These are phyloP conservation scores for Uronychia binucleata DNA, from an alignment of 73 alveolate genomes.

Conservation along the genomic window DNA sequence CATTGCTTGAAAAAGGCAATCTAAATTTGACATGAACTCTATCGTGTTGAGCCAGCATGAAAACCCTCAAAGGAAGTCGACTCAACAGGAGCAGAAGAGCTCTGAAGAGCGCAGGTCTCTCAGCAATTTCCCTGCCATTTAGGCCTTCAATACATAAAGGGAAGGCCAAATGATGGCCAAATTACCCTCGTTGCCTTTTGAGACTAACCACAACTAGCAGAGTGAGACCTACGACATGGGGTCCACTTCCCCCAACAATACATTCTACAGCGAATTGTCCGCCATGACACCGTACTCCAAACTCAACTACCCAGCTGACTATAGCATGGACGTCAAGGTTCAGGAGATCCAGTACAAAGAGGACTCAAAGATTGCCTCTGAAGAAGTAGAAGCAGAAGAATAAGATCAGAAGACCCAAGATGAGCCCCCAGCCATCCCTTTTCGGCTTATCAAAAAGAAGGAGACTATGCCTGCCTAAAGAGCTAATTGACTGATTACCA, in stretches of 20 bases:
- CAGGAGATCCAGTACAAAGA: not conserved
- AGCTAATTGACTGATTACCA: too few species aligned
- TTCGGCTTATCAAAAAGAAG: too few species aligned
- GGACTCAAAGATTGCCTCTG: too few species aligned
- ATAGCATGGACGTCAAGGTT: not conserved
- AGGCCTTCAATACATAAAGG: too few species aligned
- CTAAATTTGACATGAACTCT: not conserved
- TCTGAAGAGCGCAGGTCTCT: not conserved
- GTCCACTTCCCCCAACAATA: not conserved
- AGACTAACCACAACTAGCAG: too few species aligned
- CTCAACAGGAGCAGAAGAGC: not conserved
- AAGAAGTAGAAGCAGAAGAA: too few species aligned
- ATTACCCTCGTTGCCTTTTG: too few species aligned
- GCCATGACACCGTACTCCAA: not conserved
- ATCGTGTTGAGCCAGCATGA: not conserved
- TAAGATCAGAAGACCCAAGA: too few species aligned
- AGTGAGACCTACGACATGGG: not conserved
- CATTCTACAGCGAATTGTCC: not conserved
- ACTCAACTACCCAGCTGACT: not conserved
- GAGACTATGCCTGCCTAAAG: too few species aligned
- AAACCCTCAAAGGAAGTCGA: not conserved
- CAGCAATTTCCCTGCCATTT: too few species aligned
- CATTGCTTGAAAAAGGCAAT: not conserved
- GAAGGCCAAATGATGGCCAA: not conserved
- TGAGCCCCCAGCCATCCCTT: too few species aligned